Conservation (phyloP, 441 rosid species). For the Croton laevigatus region DNA sequence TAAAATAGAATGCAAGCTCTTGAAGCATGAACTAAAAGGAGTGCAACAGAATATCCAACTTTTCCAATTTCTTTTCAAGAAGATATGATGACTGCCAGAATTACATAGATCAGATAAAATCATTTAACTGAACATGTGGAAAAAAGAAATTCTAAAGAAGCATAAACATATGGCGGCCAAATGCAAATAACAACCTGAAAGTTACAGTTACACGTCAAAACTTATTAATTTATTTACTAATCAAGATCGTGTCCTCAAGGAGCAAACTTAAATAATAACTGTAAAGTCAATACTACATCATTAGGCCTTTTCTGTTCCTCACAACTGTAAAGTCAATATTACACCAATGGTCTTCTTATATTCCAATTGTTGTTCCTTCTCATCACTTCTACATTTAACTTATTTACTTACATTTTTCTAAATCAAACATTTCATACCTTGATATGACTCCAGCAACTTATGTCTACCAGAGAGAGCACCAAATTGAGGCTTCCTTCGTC, state of each 20-base stretch:
- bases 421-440: slow-evolving; percentile 34
- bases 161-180: background rate
- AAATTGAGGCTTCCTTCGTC: slow-evolving; percentile 71
- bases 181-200: background rate
- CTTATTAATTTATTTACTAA: too few relatives aligned
- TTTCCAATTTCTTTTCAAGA: background rate
- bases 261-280: too few relatives aligned
- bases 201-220: background rate
- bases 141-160: too few relatives aligned
- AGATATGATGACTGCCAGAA: background rate
- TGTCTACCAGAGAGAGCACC: slow-evolving; percentile 42
- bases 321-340: too few relatives aligned
- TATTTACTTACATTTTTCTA: background rate
- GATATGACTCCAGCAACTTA: slow-evolving; percentile 43
- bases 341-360: too few relatives aligned
- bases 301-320: background rate
- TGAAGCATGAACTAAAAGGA: background rate
- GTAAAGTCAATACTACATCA: too few relatives aligned
- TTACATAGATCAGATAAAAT: background rate
- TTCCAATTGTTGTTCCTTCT: background rate
- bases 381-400: slow-evolving; percentile 1
- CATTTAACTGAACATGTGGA: background rate
- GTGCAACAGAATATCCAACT: background rate
- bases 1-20: slow-evolving; percentile 4
- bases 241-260: too few relatives aligned